Base-by-base conservation (phyloP, 2,329 filamentous ascomycete species). In the Alternaria longipes region DNA sequence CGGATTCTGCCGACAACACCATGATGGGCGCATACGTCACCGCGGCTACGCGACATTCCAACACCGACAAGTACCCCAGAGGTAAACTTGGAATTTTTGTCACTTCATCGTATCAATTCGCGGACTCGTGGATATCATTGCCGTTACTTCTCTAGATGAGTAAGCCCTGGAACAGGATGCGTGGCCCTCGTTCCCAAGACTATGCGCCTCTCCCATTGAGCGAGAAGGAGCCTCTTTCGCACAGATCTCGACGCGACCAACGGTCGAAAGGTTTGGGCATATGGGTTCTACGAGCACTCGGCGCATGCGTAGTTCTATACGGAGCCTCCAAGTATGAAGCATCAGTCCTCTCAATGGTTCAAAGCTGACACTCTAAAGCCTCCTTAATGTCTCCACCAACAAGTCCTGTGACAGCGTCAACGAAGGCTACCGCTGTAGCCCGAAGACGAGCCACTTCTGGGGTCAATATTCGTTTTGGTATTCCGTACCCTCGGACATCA, bases 381-480 rank as follows among this genome's bases (percentile, higher is more conserved):
- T 68, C 12, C 41, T 69, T 14, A 51, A 56, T n/a, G 30, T 59
- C 20, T 59, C 62, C 1, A 45, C 63, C 8, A 65, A 68, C 55
- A 69, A 68, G 46, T 69, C 75, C 12, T 90, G 87, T 78, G 85
- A 87, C 72, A 83, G 82, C 6, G 78, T 85, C 36, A 73, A 84
- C 42, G 65, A 81, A 38, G 89, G 89, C 60, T 91, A 89, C 76
- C 84, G 86, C 64, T 93, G 91, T 78, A 83, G 84, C 49, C 78
- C 85, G 4, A 76, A 85, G 32, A 84, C 90, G 45, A 87, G 88
- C 1, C 90, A 88, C 67, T 85, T 83, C 56, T 97, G 93, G 92
- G 94, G 93, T 57, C 93, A 94, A 76, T 97, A 97, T 78, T 91
- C 92, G 18, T 92, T 93, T 2, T 96, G 89, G 80, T 97, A 91